These are phyloP conservation scores for Macrotyloma uniflorum DNA, from an alignment of 306 rosid species.

Conservation along the genomic window DNA sequence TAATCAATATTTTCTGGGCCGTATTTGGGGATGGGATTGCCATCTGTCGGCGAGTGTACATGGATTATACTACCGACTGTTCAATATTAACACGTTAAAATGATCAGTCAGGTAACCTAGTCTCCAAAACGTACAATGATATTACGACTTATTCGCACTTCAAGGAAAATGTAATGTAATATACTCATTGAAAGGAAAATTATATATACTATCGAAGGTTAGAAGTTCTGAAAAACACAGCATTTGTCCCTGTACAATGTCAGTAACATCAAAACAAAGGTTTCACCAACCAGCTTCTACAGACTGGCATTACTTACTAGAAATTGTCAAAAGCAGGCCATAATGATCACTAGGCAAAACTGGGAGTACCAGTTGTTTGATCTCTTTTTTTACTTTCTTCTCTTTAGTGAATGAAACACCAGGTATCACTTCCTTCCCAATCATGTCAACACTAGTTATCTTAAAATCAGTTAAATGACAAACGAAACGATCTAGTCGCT, in stretches of 20 bases:
- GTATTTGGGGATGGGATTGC: neutral
- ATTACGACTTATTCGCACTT: neutral
- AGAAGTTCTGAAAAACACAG: neutral
- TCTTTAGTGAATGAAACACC: conserved; percentile 64
- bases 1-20: neutral
- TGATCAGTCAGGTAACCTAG: neutral
- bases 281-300: conserved; percentile 14
- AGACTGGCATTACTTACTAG: conserved; percentile 37
- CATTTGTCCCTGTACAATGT: conserved; percentile 5
- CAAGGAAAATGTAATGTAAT: neutral
- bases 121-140: too few species aligned
- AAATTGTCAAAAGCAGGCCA: conserved; percentile 78
- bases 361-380: conserved; percentile 72
- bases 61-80: neutral
- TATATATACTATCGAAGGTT: neutral
- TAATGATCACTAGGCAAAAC: conserved; percentile 95
- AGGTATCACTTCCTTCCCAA: conserved; percentile 77
- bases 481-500: conserved; percentile 77
- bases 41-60: neutral
- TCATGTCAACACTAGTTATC: conserved; percentile 72
- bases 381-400: conserved; percentile 73
- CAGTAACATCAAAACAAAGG: neutral
- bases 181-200: neutral
- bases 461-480: conserved; percentile 64
- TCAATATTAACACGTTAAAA: neutral